Evolutionary conservation across 2,329 filamentous ascomycete genomes (phyloP), one percentile per base, ranked within the genome.

Genomic region (Alternaria incomplexa): DNA sequence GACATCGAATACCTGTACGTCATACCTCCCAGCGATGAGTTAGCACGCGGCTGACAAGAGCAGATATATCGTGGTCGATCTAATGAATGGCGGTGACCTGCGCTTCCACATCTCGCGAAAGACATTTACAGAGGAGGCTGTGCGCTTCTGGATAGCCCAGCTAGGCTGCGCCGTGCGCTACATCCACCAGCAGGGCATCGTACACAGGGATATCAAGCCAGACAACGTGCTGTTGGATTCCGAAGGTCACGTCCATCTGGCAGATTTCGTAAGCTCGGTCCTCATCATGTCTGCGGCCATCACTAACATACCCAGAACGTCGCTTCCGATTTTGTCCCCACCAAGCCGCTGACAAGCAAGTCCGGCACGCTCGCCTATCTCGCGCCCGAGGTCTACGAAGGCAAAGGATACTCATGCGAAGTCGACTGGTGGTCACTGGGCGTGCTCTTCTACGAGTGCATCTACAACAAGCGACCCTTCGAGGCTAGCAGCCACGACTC

Each of bases 401-500:
- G 95, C 52, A 90, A 89, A 65, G 96, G 96, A 43, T 99, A 99
- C 77, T 90, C 92, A 63, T 89, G 90, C 50, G 92, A 96, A 72
- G 94, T 96, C 45, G 96, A 99, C 79, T 99, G 96, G 96, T 99
- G 96, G 96, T 98, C 96, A 6, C 82, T 99, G 22, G 96, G 96
- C 52, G 96, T 99, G 48, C 87, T 97, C n/a, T 98, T 98, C 80
- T 99, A 97, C 80, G 96, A 99, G 81, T 98, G 96, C 86, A 97
- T 99, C 69, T 99, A 98, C 83, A 97, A 96, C 83, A 98, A 96
- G 93, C 89, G 96, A 73, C 96, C 96, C 22, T 99, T 98, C 69
- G 93, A 97, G 76, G 95, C 93, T 56, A 93, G 90, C 71, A 94
- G 90, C 51, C 93, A 97, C 77, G 90, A 93, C 58, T 88, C 89